Percentiles rank a stretch among this genome's conserved stretches.
Conservation (phyloP, 768 basidiomycete genomes). For the Kwoniella botswanensis region DNA sequence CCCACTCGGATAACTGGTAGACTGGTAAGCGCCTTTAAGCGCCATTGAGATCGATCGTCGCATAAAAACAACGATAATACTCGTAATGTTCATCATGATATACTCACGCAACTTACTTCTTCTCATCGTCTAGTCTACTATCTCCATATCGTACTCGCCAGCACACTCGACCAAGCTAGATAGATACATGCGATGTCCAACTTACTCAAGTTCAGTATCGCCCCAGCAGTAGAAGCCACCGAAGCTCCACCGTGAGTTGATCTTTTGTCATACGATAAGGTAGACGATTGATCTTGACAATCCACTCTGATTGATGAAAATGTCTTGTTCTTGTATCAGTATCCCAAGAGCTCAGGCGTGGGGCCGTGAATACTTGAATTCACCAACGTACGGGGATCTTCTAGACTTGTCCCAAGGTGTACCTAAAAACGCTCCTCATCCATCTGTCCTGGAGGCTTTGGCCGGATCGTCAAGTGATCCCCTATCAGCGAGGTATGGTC, state of each 20-base stretch:
- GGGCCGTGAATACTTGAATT: conserved; percentile 36
- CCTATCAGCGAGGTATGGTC: conserved; percentile 63
- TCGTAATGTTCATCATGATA: not conserved
- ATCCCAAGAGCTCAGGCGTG: conserved; percentile 56
- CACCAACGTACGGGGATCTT: conserved; percentile 59
- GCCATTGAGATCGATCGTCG: not conserved
- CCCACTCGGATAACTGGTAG: not conserved
- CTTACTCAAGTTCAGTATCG: conserved; percentile 15
- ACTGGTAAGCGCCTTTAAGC: conserved; percentile 6
- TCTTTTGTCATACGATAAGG: not conserved
- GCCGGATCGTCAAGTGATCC: conserved; percentile 61
- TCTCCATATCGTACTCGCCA: no score
- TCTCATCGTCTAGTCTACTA: no score
- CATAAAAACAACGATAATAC: not conserved
- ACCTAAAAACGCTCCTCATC: conserved; percentile 70
- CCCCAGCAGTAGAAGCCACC: conserved; percentile 20
- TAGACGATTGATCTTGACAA: not conserved
- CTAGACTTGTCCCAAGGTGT: conserved; percentile 78
- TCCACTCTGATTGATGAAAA: not conserved
- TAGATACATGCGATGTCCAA: not conserved
- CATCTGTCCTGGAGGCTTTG: conserved; percentile 63
- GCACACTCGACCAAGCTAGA: not conserved
- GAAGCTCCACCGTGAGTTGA: conserved; percentile 24
- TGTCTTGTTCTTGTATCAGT: conserved; percentile 17
- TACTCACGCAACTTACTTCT: not conserved